These are phyloP conservation scores for Mayamaea pseudoterrestris DNA, from an alignment of 108 stramenopile species.

Conservation along the genomic window DNA sequence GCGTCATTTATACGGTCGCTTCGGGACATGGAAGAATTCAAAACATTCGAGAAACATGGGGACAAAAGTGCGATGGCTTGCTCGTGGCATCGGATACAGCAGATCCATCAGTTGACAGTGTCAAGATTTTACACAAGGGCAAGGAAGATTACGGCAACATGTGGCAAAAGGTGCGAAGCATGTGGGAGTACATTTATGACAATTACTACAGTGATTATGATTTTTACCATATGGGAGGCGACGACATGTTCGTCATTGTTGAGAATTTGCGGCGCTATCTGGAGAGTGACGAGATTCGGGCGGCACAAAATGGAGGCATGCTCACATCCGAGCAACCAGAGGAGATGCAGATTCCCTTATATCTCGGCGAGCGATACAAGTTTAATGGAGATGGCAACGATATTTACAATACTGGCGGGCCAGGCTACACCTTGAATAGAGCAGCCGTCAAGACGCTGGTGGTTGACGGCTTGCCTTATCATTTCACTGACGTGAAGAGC, in stretches of 20 bases:
- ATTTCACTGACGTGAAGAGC: constrained; percentile 69
- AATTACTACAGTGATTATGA: constrained; percentile 71
- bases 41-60: constrained; percentile 67
- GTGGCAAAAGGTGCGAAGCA: constrained; percentile 93
- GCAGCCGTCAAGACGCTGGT: constrained; percentile 74
- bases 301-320: constrained; percentile 71
- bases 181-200: constrained; percentile 90
- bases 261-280: constrained; percentile 87
- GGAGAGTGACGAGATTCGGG: constrained; percentile 68
- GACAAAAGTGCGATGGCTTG: constrained; percentile 93
- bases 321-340: constrained; percentile 49
- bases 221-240: constrained; percentile 73
- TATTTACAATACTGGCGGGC: constrained; percentile 92
- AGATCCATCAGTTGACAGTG: constrained; percentile 55
- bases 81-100: constrained; percentile 82
- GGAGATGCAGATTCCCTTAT: constrained; percentile 63
- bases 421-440: constrained; percentile 90
- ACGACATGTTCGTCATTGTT: constrained; percentile 86
- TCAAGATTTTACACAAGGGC: constrained; percentile 88
- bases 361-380: constrained; percentile 80
- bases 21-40: constrained; percentile 50
- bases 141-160: constrained; percentile 94
- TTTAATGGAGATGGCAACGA: constrained; percentile 58
- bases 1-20: constrained; percentile 73
- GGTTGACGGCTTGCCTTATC: constrained; percentile 53